Evolutionary conservation across 139 green algal genomes (phyloP), one percentile per base, ranked within the genome.

Genomic region (Deuterostichococcus epilithicus): DNA sequence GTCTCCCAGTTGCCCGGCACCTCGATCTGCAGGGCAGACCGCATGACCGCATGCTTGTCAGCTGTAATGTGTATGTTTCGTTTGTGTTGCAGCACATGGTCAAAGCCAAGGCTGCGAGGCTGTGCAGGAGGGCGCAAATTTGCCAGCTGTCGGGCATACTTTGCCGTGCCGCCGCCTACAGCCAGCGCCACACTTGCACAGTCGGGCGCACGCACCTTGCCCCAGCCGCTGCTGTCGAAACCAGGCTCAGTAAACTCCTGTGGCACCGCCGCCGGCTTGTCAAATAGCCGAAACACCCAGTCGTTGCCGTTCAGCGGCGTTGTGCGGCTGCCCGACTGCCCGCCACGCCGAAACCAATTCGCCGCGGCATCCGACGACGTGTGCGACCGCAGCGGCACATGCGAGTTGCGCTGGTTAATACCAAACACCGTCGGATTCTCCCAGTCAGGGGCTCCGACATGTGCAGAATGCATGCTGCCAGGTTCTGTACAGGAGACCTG

Each of bases 1-100:
- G 85, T 90, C 83, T 99, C 93, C 91, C 93, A 97, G 75, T 94
- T 97, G 66, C 83, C 77, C 0, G 95, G 95, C 28, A 98, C 92
- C 0, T 71, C 38, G 36, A 97, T 89, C 92, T 95, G 86, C 42
- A 76, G 13, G 75, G 5, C n/a, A n/a, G 22, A 70, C n/a, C n/a
- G 30, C 22, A 69, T 60, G 71, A 67, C 28, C n/a, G n/a, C n/a
- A n/a, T n/a, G n/a, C n/a, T n/a, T n/a, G n/a, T n/a, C n/a, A n/a
- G n/a, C n/a, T n/a, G n/a, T n/a, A n/a, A n/a, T n/a, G 22, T 13
- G 47, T 38, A 6, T 30, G 32, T 42, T n/a, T 25, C 60, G 33
- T 5, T 39, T 15, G 6, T 18, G 39, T 42, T 78, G 22, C 65
- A 38, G 35, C 28, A 45, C n/a, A n/a, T n/a, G n/a, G n/a, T n/a